Conservation (phyloP, 1,284 basidiomycete species). For the Crocinoboletus sp. region DNA sequence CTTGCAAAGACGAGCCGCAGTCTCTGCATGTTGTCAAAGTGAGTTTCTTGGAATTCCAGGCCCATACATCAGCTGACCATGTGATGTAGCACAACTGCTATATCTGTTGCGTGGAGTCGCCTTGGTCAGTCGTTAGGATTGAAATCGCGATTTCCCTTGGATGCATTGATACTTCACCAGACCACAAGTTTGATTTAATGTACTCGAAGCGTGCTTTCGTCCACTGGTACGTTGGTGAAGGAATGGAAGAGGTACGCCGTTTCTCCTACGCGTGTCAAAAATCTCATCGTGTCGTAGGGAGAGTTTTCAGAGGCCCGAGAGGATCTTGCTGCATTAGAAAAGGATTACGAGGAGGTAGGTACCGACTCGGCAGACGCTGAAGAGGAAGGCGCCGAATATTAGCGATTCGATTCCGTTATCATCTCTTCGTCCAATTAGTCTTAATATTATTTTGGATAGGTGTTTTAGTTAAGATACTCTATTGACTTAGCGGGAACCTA, state of each 20-base stretch:
- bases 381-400: constrained; percentile 72
- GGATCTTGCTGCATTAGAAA: constrained; percentile 95
- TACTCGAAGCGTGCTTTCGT: constrained; percentile 97
- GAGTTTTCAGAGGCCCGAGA: constrained; percentile 98
- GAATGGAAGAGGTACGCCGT: constrained; percentile 84
- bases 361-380: constrained; percentile 86
- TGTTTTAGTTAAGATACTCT: constrained; percentile 13
- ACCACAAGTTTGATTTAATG: constrained; percentile 99
- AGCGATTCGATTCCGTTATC: constrained; percentile 20
- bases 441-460: constrained; percentile 6
- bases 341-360: constrained; percentile 96
- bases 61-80: constrained; percentile 7
- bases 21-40: constrained; percentile 95
- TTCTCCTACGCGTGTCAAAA: background rate
- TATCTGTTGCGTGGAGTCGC: constrained; percentile 92
- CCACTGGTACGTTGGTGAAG: constrained; percentile 98
- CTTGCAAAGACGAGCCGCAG: constrained; percentile 93
- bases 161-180: constrained; percentile 35
- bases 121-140: constrained; percentile 49
- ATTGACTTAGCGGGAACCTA: too few species aligned
- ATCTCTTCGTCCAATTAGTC: background rate
- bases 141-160: background rate
- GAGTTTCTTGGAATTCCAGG: constrained; percentile 16
- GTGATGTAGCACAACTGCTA: constrained; percentile 77
- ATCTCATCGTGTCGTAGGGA: constrained; percentile 43